Evolutionary conservation across 257 asterid genomes (phyloP).

Genomic region (Salvia hispanica): DNA sequence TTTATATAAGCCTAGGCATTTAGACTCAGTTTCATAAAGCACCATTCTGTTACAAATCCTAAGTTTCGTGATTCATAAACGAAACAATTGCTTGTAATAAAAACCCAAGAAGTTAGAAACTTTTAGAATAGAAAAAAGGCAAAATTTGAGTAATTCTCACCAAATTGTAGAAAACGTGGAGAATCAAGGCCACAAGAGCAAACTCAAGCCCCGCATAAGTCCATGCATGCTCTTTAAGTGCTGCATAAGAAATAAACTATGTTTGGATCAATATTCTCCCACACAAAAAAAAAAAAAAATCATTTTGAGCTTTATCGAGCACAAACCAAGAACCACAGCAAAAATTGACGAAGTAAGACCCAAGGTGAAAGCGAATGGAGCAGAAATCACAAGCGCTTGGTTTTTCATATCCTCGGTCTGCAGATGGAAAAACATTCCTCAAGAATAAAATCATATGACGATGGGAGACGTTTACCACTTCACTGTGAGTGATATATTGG

Average conservation of each 20-base stretch:
- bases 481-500: neutral
- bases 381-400: conserved; percentile 69
- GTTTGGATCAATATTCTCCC: conserved; percentile 20
- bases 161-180: conserved; percentile 61
- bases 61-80: neutral
- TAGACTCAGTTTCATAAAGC: too few species aligned
- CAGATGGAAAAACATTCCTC: conserved; percentile 21
- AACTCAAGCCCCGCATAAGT: conserved; percentile 85
- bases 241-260: conserved; percentile 50
- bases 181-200: conserved; percentile 60
- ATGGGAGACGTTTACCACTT: too few species aligned
- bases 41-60: too few species aligned
- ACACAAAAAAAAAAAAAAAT: neutral
- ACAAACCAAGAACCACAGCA: conserved; percentile 66
- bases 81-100: neutral
- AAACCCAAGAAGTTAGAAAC: neutral
- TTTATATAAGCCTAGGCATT: too few species aligned
- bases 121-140: neutral
- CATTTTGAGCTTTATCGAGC: neutral
- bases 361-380: conserved; percentile 80
- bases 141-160: conserved; percentile 45
- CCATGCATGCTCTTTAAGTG: conserved; percentile 75
- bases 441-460: neutral
- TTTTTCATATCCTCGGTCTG: conserved; percentile 70
- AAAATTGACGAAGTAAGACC: conserved; percentile 69